phyloP scores from a whole-genome alignment of 2,329 filamentous ascomycete genomes.

The Clonostachys solani region DNA sequence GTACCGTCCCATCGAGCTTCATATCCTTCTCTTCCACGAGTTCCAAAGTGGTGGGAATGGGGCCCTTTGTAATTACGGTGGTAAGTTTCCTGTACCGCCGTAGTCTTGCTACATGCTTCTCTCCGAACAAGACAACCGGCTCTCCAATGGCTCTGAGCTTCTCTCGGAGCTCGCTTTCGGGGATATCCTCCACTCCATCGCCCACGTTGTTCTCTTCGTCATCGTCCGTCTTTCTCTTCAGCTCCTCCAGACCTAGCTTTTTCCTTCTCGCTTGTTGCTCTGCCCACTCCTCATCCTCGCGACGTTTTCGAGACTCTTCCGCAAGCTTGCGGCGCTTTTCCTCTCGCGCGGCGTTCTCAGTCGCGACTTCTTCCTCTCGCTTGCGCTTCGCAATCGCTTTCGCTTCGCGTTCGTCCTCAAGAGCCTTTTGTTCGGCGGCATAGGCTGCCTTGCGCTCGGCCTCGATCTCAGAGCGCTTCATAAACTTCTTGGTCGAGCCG shows the following conservation, averaged over 20 bases:
- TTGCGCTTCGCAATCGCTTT: slow-evolving; percentile 78
- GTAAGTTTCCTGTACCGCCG: slow-evolving; percentile 66
- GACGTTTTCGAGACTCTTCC: slow-evolving; percentile 67
- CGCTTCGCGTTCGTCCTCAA: slow-evolving; percentile 67
- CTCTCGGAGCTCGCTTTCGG: slow-evolving; percentile 63
- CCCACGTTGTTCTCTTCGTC: slow-evolving; percentile 36
- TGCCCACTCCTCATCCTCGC: slow-evolving; percentile 69
- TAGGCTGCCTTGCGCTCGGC: slow-evolving; percentile 77
- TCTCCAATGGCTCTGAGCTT: slow-evolving; percentile 70
- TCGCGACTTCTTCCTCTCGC: slow-evolving; percentile 78
- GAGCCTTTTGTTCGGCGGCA: slow-evolving; percentile 70
- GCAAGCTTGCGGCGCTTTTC: slow-evolving; percentile 80
- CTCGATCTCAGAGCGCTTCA: slow-evolving; percentile 83
- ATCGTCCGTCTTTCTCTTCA: slow-evolving; percentile 38
- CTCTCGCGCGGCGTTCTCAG: slow-evolving; percentile 64
- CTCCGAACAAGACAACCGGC: slow-evolving; percentile 75
- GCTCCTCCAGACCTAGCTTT: slow-evolving; percentile 74
- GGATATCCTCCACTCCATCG: slow-evolving; percentile 54
- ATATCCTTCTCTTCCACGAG: slow-evolving; percentile 83
- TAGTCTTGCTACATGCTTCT: slow-evolving; percentile 66
- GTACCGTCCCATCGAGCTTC: slow-evolving; percentile 67
- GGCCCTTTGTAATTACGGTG: slow-evolving; percentile 63
- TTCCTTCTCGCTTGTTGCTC: slow-evolving; percentile 71
- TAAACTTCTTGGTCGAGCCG: slow-evolving; percentile 63
- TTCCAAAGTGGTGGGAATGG: slow-evolving; percentile 80